Evolutionary conservation across 345 rosid genomes (phyloP).

Genomic region (Aquilaria malaccensis): DNA sequence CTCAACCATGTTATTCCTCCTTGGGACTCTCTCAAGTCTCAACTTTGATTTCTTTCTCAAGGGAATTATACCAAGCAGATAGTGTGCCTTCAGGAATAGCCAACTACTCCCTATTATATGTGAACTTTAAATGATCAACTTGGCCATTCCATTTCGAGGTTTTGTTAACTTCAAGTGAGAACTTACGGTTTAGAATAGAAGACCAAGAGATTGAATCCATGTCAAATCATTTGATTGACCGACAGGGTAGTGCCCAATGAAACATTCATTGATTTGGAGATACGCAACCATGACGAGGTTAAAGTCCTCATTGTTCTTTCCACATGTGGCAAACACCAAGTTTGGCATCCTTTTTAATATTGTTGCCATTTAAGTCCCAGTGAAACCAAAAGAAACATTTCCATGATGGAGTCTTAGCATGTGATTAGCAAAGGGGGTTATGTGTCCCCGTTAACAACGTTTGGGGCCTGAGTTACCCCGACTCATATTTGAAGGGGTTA

Average conservation of each 20-base stretch:
- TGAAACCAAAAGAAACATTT: too few relatives aligned
- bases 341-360: too few relatives aligned
- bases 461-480: too few relatives aligned
- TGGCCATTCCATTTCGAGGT: conserved; percentile 40
- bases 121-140: conserved; percentile 40
- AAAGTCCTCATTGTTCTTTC: conserved; percentile 46
- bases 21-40: conserved; percentile 25
- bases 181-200: conserved; percentile 39
- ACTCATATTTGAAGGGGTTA: too few relatives aligned
- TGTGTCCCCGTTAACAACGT: too few relatives aligned
- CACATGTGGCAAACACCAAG: conserved; percentile 12
- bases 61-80: conserved; percentile 34
- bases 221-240: conserved; percentile 50
- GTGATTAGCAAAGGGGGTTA: too few relatives aligned
- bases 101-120: conserved; percentile 36
- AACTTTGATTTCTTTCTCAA: conserved; percentile 31
- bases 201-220: conserved; percentile 52
- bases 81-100: conserved; percentile 29
- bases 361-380: too few relatives aligned
- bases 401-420: too few relatives aligned
- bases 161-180: conserved; percentile 50
- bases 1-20: conserved; percentile 33
- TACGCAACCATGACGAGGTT: conserved; percentile 42
- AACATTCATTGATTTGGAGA: conserved; percentile 52
- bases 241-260: conserved; percentile 48